Evolutionary conservation across 2,329 filamentous ascomycete species (phyloP).

Genomic region (Botrytis squamosa): DNA sequence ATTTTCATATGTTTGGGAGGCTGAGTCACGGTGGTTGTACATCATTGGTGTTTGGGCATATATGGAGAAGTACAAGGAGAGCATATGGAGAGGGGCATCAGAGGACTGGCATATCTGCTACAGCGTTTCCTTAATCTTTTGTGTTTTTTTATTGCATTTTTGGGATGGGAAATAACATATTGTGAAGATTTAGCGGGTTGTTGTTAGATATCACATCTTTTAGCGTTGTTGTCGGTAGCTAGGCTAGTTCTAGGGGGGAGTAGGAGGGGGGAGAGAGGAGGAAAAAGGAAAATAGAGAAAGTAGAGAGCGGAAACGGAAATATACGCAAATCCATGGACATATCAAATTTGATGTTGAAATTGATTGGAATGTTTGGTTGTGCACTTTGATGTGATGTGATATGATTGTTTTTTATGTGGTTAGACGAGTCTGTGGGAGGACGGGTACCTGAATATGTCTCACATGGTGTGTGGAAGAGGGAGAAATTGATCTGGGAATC

Average conservation of each 20-base stretch:
- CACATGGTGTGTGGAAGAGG: not conserved
- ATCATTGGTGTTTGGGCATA: constrained; percentile 3
- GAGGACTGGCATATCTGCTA: constrained; percentile 6
- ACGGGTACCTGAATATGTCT: not conserved
- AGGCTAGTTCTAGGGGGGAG: not conserved
- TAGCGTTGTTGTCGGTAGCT: not conserved
- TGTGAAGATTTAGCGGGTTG: not conserved
- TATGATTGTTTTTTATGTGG: too few relatives aligned
- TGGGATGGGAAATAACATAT: not conserved
- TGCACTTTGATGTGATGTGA: not conserved
- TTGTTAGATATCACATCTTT: not conserved
- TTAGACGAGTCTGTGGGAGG: not conserved
- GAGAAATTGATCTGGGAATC: not conserved
- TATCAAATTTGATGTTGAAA: not conserved
- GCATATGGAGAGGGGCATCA: not conserved
- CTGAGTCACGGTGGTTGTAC: not conserved
- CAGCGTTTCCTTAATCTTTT: not conserved
- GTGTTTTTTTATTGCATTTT: not conserved
- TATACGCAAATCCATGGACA: not conserved
- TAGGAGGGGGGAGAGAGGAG: not conserved
- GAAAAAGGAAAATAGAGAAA: not conserved
- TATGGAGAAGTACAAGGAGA: not conserved
- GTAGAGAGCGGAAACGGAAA: not conserved
- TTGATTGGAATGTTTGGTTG: not conserved
- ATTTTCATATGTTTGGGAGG: constrained; percentile 1